These are phyloP conservation scores for Aquilaria agallochum DNA, from an alignment of 441 rosid species.

Conservation along the genomic window DNA sequence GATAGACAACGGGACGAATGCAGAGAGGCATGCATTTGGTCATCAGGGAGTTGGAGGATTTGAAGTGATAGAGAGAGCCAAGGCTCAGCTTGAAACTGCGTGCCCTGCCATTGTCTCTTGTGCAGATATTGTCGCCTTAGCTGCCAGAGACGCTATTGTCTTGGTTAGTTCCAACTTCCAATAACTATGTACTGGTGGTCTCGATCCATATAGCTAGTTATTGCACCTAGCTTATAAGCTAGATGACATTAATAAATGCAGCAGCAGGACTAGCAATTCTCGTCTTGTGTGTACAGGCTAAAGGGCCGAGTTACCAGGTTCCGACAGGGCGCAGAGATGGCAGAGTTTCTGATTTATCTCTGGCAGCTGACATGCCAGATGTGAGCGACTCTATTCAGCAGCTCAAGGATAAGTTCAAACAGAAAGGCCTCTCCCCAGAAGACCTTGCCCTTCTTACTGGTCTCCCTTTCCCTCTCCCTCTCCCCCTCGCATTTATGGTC, in stretches of 20 bases:
- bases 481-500: neutral
- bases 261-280: no score
- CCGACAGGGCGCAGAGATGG: slow-evolving; percentile 84
- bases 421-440: slow-evolving; percentile 54
- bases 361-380: slow-evolving; percentile 62
- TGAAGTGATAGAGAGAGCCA: slow-evolving; percentile 50
- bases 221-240: no score
- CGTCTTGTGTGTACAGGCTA: slow-evolving; percentile 30
- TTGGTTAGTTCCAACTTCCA: slow-evolving; percentile 32
- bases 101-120: slow-evolving; percentile 81
- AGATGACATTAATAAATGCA: no score
- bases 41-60: slow-evolving; percentile 65
- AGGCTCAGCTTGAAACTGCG: slow-evolving; percentile 48
- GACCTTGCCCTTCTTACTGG: slow-evolving; percentile 75
- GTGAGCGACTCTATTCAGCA: slow-evolving; percentile 47
- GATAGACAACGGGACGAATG: slow-evolving; percentile 44
- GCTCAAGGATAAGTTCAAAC: slow-evolving; percentile 48
- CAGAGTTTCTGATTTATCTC: slow-evolving; percentile 36
- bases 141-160: slow-evolving; percentile 81
- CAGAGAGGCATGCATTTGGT: slow-evolving; percentile 53
- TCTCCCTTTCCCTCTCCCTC: slow-evolving; percentile 7
- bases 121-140: slow-evolving; percentile 79
- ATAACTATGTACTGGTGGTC: no score
- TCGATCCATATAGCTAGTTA: no score
- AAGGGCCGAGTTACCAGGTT: slow-evolving; percentile 62